A percentile compares a stretch with the other conserved stretches of the same genome.
Evolutionary conservation across 106 monocot species (phyloP).

Genomic region (Amphibolis antarctica): DNA sequence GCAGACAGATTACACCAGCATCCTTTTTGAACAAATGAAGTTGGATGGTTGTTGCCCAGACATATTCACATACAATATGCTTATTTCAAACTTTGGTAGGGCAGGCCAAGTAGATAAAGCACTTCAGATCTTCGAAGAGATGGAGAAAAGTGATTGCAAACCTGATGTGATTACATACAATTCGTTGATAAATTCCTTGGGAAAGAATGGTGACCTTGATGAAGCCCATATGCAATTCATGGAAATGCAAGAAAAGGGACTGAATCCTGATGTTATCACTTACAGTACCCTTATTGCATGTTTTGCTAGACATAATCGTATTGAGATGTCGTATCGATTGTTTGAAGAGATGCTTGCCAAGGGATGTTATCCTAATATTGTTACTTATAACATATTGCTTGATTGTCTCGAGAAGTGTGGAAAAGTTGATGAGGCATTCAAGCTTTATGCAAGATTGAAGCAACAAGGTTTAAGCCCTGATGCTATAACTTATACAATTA

Average conservation of each 20-base stretch:
- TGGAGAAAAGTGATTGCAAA: constrained; percentile 56
- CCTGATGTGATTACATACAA: constrained; percentile 98
- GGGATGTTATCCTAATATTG: constrained; percentile 83
- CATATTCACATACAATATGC: constrained; percentile 87
- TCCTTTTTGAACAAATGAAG: constrained; percentile 71
- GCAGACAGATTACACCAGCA: constrained; percentile 31
- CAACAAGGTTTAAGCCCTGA: constrained; percentile 72
- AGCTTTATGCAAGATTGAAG: constrained; percentile 55
- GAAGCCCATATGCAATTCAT: constrained; percentile 85
- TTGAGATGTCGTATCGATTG: constrained; percentile 80
- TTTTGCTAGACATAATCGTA: constrained; percentile 73
- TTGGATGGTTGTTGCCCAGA: constrained; percentile 46
- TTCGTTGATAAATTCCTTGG: constrained; percentile 82
- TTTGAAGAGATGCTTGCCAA: constrained; percentile 90
- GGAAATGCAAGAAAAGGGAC: constrained; percentile 94
- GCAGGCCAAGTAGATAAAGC: constrained; percentile 52
- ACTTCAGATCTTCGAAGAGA: constrained; percentile 64
- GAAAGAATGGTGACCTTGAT: constrained; percentile 85
- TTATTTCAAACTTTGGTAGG: constrained; percentile 81
- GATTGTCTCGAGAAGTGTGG: constrained; percentile 85
- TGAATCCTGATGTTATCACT: constrained; percentile 82
- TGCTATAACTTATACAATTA: constrained; percentile 74
- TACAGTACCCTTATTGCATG: constrained; percentile 96
- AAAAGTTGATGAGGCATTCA: constrained; percentile 48
- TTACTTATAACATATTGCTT: constrained; percentile 90